Percentiles rank a stretch among this genome's conserved stretches.
phyloP scores from a whole-genome alignment of 2,329 filamentous ascomycete genomes.

The Neofusicoccum kwambonambiense region DNA sequence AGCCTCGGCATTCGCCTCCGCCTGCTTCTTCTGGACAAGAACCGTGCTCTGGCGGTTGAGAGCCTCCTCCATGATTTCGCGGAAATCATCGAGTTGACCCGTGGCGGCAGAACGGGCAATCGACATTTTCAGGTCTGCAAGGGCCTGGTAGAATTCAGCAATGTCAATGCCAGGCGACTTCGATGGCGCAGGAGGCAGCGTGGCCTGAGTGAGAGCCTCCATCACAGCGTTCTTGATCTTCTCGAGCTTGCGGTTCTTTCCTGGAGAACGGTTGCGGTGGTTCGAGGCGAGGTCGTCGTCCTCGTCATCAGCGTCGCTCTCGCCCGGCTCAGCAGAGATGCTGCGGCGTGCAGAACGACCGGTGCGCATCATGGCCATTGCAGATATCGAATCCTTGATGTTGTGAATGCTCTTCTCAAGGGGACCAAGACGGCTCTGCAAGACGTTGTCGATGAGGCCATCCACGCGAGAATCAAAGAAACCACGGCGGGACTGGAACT shows the following conservation, averaged over 20 bases:
- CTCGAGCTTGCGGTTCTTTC: constrained; percentile 74
- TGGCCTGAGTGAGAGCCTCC: constrained; percentile 49
- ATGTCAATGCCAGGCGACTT: constrained; percentile 25
- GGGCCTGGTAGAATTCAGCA: constrained; percentile 47
- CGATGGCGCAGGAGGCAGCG: constrained; percentile 4
- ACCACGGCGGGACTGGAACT: constrained; percentile 73
- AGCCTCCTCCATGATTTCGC: constrained; percentile 37
- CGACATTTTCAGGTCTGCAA: constrained; percentile 49
- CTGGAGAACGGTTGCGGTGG: constrained; percentile 73
- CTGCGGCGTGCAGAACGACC: constrained; percentile 61
- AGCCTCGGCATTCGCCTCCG: constrained; percentile 32
- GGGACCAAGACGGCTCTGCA: constrained; percentile 75
- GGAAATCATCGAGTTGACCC: constrained; percentile 46
- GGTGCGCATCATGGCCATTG: constrained; percentile 49
- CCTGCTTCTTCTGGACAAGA: constrained; percentile 30
- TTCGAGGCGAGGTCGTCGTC: constrained; percentile 65
- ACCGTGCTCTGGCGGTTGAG: constrained; percentile 35
- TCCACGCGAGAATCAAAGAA: constrained; percentile 94
- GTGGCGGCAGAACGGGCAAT: constrained; percentile 46
- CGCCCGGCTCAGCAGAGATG: constrained; percentile 65
- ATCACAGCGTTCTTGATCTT: constrained; percentile 64
- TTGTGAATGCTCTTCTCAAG: constrained; percentile 74
- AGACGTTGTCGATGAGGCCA: constrained; percentile 73
- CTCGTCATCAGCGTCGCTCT: constrained; percentile 94
- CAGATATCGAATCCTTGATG: constrained; percentile 68